Percentiles rank a stretch among this genome's conserved stretches.
Conservation (phyloP, 805 yeast genomes). For the Kockiozyma suomiensis region DNA sequence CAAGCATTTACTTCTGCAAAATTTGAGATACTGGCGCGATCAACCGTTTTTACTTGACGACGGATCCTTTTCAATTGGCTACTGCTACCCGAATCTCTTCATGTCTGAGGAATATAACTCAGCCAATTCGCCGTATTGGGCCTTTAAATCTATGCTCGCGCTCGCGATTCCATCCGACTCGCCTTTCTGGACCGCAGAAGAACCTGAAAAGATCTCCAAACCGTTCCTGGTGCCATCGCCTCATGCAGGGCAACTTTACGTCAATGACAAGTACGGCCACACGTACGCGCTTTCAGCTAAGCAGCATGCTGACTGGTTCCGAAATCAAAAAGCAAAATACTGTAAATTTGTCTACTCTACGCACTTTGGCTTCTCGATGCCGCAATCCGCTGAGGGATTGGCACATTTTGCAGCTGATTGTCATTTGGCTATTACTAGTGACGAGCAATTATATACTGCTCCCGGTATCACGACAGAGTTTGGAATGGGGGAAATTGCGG, state of each 20-base stretch:
- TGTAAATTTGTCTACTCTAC: constrained; percentile 38
- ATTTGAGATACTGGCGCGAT: constrained; percentile 38
- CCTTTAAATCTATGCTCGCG: constrained; percentile 34
- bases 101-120: constrained; percentile 38
- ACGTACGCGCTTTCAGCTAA: constrained; percentile 15
- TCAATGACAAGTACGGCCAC: constrained; percentile 16
- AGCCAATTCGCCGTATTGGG: constrained; percentile 38
- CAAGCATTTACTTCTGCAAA: constrained; percentile 35
- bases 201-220: not conserved
- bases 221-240: not conserved
- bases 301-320: constrained; percentile 23
- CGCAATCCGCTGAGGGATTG: constrained; percentile 20
- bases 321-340: constrained; percentile 36
- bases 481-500: constrained; percentile 18
- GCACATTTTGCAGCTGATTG: constrained; percentile 31
- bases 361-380: constrained; percentile 35
- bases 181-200: constrained; percentile 36
- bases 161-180: constrained; percentile 33
- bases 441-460: constrained; percentile 18
- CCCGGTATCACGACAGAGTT: constrained; percentile 24
- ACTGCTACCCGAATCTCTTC: constrained; percentile 36
- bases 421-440: constrained; percentile 35
- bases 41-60: constrained; percentile 36
- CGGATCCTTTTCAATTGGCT: constrained; percentile 36
- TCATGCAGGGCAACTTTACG: constrained; percentile 13